These are phyloP conservation scores for Dissophora ornata DNA, from an alignment of 192 early-diverging fungal genomes.

Conservation along the genomic window DNA sequence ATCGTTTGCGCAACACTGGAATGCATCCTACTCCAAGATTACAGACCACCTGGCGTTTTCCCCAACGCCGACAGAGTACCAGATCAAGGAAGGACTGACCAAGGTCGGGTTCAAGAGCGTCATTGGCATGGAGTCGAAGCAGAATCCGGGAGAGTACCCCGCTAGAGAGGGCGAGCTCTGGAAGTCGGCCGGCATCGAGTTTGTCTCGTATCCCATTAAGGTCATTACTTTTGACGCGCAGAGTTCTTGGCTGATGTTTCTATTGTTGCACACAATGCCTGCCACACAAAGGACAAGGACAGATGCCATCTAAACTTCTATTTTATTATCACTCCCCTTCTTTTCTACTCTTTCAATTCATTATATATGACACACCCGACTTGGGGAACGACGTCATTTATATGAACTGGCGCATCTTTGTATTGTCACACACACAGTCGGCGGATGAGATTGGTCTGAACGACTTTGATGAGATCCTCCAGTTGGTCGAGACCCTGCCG, in stretches of 20 bases:
- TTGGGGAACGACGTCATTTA: too few relatives aligned
- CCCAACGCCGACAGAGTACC: slow-evolving; percentile 38
- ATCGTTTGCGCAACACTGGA: slow-evolving; percentile 38
- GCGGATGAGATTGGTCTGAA: slow-evolving; percentile 39
- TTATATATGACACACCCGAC: background rate
- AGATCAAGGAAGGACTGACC: slow-evolving; percentile 31
- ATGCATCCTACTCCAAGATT: slow-evolving; percentile 49
- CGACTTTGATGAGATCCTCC: slow-evolving; percentile 47
- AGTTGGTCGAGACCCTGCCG: slow-evolving; percentile 33
- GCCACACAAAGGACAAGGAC: slow-evolving; percentile 13
- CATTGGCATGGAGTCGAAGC: slow-evolving; percentile 50
- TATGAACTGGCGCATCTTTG: too few relatives aligned
- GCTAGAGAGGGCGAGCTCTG: slow-evolving; percentile 20
- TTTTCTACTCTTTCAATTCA: background rate
- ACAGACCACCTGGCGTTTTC: slow-evolving; percentile 49
- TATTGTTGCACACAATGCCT: too few relatives aligned
- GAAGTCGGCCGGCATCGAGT: slow-evolving; percentile 18
- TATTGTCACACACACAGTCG: slow-evolving; percentile 9
- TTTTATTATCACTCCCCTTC: slow-evolving; percentile 10
- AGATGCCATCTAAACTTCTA: slow-evolving; percentile 38
- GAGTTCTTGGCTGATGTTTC: background rate
- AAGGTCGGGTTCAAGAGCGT: slow-evolving; percentile 49
- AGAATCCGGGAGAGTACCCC: slow-evolving; percentile 40
- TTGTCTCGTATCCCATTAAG: slow-evolving; percentile 47
- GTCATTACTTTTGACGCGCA: slow-evolving; percentile 17